Evolutionary conservation across 2,329 filamentous ascomycete genomes (phyloP), one percentile per base, ranked within the genome.

Genomic region (Aspergillus udagawae): DNA sequence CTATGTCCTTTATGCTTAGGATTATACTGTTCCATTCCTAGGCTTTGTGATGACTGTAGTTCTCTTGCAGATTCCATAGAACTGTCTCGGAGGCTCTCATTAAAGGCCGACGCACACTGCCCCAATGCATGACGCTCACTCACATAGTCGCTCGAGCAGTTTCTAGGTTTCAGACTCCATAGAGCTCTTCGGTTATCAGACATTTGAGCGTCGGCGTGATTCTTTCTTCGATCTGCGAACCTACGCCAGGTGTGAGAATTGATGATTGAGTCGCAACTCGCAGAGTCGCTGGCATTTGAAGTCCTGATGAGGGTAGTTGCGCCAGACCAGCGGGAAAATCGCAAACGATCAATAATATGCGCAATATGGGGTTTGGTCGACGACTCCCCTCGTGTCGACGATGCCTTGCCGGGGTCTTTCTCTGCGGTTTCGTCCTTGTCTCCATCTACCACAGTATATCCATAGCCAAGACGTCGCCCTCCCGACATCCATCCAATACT

Each of bases 401-500:
- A 49, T 1, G 17, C 45, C 8, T 49, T 60, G 25, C 21, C 55
- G n/a, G 44, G 27, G 10, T 47, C 27, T 52, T 14, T 5, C 17
- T 48, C 41, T 3, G 41, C 21, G 20, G 23, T 32, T n/a, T 45
- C 21, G 20, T n/a, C n/a, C 28, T 35, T 67, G n/a, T 64, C 59
- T 25, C 63, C 58, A 21, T 63, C 54, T 14, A 77, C 70, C 52
- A 74, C 64, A 17, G 60, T 68, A 56, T 76, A 77, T 2, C 74
- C 74, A 60, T 76, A 77, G 1, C 75, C 75, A 47, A 71, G 60
- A 21, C 75, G 70, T 56, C 70, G 71, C 3, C 75, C 75, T 23
- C 67, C 73, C 9, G 75, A 73, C 68, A 77, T 70, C 75, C 75
- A 78, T 23, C 73, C 75, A 29, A 74, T 60, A 51, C 75, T 78